These are phyloP conservation scores for Cryphonectria japonica DNA, from an alignment of 2,329 filamentous ascomycete genomes.

Conservation along the genomic window DNA sequence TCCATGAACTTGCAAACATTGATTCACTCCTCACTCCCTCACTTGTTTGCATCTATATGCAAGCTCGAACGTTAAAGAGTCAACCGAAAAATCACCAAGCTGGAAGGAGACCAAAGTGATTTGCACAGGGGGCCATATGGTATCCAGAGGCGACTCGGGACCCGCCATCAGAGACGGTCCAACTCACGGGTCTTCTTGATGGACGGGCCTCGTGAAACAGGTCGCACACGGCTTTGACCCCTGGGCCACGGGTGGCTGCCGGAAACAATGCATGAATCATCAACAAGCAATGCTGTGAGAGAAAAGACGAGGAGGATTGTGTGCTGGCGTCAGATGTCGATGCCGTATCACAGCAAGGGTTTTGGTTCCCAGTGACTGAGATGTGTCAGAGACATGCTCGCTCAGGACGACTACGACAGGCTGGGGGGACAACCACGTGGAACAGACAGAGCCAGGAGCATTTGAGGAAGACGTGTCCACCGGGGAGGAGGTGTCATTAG, in stretches of 20 bases:
- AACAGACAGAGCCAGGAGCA: background rate
- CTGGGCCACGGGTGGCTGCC: background rate
- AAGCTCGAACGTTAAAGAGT: background rate
- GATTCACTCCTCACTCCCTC: background rate
- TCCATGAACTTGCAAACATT: background rate
- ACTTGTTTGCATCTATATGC: background rate
- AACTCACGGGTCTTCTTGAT: background rate
- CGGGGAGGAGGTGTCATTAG: background rate
- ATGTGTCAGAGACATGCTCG: background rate
- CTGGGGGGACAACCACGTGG: background rate
- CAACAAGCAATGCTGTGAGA: too few species aligned
- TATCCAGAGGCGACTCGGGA: background rate
- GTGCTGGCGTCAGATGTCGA: background rate
- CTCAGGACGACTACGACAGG: background rate
- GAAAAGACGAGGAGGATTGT: too few species aligned
- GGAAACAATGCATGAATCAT: too few species aligned
- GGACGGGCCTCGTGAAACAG: background rate
- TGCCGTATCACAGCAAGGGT: background rate
- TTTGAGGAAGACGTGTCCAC: slow-evolving; percentile 1
- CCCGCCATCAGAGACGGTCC: background rate
- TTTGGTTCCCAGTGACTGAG: background rate
- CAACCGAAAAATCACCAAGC: background rate
- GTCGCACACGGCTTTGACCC: background rate
- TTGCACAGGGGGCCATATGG: background rate
- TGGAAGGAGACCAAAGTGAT: background rate